Percentiles rank a stretch among this genome's conserved stretches.
These are phyloP conservation scores for Solanum tacnaense DNA, from an alignment of 257 asterid genomes.

Conservation along the genomic window DNA sequence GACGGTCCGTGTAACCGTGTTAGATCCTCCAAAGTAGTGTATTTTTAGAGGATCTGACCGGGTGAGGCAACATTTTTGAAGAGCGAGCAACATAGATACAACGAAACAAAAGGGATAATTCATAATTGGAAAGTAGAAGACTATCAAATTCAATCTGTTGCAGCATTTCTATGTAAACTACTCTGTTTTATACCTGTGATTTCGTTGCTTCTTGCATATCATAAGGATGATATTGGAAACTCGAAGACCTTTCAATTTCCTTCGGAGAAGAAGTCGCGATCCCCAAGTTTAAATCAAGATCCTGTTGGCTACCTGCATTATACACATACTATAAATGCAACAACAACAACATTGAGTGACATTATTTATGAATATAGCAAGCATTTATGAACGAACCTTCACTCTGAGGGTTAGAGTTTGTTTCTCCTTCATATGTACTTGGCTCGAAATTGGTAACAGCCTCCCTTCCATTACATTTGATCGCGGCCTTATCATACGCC, in stretches of 20 bases:
- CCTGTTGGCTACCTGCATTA: constrained; percentile 28
- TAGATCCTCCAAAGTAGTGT: neutral
- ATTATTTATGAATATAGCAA: neutral
- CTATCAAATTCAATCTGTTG: neutral
- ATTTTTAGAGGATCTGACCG: neutral
- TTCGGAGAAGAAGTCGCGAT: constrained; percentile 38
- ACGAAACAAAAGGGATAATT: neutral
- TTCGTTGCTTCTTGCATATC: constrained; percentile 25
- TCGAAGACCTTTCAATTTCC: constrained; percentile 26
- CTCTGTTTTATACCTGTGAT: constrained; percentile 20
- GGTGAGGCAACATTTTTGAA: neutral
- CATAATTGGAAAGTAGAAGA: neutral
- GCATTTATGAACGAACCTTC: constrained; percentile 16
- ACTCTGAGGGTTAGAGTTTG: constrained; percentile 6
- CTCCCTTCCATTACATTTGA: constrained; percentile 56
- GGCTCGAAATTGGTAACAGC: constrained; percentile 75
- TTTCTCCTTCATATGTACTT: constrained; percentile 32
- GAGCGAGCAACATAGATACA: neutral
- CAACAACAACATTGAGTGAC: neutral
- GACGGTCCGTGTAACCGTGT: neutral
- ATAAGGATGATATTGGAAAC: constrained; percentile 30
- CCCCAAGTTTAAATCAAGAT: constrained; percentile 67
- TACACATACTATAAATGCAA: neutral
- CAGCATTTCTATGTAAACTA: neutral
- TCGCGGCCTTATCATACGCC: constrained; percentile 79